Conservation (phyloP, 2,329 filamentous ascomycete genomes). For the Lasiodiplodia sp. region DNA sequence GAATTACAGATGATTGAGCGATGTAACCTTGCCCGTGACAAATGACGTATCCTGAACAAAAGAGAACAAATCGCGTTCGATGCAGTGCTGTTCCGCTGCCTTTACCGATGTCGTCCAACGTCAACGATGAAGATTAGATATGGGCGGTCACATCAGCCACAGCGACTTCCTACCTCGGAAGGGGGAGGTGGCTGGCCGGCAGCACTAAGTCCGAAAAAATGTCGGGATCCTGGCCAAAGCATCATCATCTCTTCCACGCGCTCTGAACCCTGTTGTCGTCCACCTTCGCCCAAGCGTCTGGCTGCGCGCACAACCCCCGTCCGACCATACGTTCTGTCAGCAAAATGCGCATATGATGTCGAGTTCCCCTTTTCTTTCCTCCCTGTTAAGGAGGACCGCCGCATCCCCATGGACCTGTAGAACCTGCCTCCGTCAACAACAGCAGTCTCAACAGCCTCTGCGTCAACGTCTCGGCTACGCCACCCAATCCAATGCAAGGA, state of each 20-base stretch:
- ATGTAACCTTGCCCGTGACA: not conserved
- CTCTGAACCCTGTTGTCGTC: constrained; percentile 21
- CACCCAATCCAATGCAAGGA: constrained; percentile 31
- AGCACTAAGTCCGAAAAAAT: constrained; percentile 29
- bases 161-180: constrained; percentile 22
- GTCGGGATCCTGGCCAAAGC: constrained; percentile 27
- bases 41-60: not conserved
- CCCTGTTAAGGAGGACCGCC: constrained; percentile 35
- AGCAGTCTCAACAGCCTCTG: constrained; percentile 32
- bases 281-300: not conserved
- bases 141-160: constrained; percentile 18
- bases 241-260: constrained; percentile 24
- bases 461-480: constrained; percentile 36
- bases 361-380: constrained; percentile 37
- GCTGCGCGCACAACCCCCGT: constrained; percentile 3
- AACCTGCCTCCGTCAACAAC: constrained; percentile 40
- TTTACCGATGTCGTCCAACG: not conserved
- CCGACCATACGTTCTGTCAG: constrained; percentile 1
- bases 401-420: constrained; percentile 48
- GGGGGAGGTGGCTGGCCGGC: constrained; percentile 13
- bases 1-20: constrained; percentile 4
- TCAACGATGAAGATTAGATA: not conserved
- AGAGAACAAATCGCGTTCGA: not conserved
- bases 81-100: not conserved
- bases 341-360: constrained; percentile 43